Percentiles rank a stretch among this genome's conserved stretches.
Conservation (phyloP, 73 alveolate species). For the Tetrahymena borealis region DNA sequence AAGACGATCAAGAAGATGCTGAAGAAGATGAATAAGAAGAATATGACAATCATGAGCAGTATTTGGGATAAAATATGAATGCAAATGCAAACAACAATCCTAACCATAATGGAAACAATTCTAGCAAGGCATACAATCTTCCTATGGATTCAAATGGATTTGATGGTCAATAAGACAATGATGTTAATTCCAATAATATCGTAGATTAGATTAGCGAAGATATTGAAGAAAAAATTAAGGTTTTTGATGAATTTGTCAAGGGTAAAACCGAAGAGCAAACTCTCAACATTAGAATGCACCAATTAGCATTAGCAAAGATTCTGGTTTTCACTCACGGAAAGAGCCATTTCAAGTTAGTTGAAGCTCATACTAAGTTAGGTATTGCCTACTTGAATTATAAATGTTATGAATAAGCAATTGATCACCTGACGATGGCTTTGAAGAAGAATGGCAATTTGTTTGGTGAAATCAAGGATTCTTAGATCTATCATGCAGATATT, state of each 20-base stretch:
- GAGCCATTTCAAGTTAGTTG: slow-evolving; percentile 59
- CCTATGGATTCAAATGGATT: not conserved
- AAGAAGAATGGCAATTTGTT: slow-evolving; percentile 72
- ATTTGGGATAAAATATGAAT: no score
- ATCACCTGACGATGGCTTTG: slow-evolving; percentile 79
- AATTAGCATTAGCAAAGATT: slow-evolving; percentile 69
- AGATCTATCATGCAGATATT: slow-evolving; percentile 68
- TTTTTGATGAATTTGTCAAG: slow-evolving; percentile 55
- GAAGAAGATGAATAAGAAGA: no score
- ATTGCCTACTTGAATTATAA: slow-evolving; percentile 74
- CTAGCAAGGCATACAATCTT: not conserved
- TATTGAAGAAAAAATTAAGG: slow-evolving; percentile 66
- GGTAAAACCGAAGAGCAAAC: slow-evolving; percentile 54
- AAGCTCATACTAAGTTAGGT: slow-evolving; percentile 77
- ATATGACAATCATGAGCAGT: no score
- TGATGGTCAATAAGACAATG: not conserved
- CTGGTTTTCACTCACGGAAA: slow-evolving; percentile 74
- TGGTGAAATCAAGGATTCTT: slow-evolving; percentile 63
- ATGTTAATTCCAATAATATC: slow-evolving; percentile 11
- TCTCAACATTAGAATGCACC: slow-evolving; percentile 63
- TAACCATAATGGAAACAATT: not conserved
- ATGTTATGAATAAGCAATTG: slow-evolving; percentile 83
- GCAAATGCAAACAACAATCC: no score
- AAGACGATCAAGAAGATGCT: no score
- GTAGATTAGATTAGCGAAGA: slow-evolving; percentile 74